phyloP scores from a whole-genome alignment of 2,329 filamentous ascomycete genomes.

The Botrytis sinoallii region DNA sequence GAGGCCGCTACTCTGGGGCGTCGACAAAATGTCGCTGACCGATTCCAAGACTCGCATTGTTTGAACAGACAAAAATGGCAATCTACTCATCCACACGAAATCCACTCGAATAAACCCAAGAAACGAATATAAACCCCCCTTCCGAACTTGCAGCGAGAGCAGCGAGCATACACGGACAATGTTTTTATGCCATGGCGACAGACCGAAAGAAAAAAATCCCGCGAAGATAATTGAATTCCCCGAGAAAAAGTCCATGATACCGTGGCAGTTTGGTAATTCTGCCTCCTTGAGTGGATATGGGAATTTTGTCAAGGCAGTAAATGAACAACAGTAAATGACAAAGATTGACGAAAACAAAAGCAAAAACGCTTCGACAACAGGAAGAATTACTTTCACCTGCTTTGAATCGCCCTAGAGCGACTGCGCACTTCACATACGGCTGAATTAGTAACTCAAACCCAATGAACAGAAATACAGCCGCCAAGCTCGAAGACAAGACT shows the following conservation, averaged over 20 bases:
- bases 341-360: neutral
- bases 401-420: no score
- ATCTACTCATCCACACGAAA: no score
- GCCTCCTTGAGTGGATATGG: rapidly evolving
- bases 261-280: no score
- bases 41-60: no score
- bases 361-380: rapidly evolving
- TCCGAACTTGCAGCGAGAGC: neutral
- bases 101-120: neutral
- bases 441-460: rapidly evolving
- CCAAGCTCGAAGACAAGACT: neutral
- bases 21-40: no score
- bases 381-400: neutral
- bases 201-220: neutral
- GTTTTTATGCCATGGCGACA: no score
- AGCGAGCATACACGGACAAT: neutral
- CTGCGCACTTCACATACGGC: rapidly evolving
- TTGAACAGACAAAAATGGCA: neutral
- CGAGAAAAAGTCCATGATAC: no score
- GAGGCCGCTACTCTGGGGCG: rapidly evolving
- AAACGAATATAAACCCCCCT: neutral
- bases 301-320: neutral
- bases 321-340: neutral
- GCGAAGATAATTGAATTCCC: rapidly evolving
- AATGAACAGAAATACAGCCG: rapidly evolving